These are phyloP conservation scores for Picocystis sp. DNA, from an alignment of 163 green algal genomes.

Conservation along the genomic window DNA sequence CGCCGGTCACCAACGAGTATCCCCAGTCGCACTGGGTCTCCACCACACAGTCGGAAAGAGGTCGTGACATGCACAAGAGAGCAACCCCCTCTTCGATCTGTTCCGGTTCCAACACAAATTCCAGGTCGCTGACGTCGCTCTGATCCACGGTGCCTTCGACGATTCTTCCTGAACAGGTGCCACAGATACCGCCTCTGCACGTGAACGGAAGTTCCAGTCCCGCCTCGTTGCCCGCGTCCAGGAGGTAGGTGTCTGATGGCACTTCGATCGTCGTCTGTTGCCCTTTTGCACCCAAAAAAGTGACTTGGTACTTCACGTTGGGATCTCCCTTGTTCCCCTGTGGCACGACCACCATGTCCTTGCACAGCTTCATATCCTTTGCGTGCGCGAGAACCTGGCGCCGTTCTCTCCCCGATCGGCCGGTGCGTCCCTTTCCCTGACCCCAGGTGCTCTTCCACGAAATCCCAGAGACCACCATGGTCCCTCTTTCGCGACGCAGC, in stretches of 20 bases:
- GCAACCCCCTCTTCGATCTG: conserved; percentile 44
- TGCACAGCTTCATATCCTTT: no score
- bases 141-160: conserved; percentile 34
- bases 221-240: conserved; percentile 36
- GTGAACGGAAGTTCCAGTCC: conserved; percentile 57
- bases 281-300: conserved; percentile 32
- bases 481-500: no score
- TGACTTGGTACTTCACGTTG: conserved; percentile 15
- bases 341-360: no score
- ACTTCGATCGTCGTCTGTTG: conserved; percentile 26
- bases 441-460: no score
- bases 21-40: conserved; percentile 67
- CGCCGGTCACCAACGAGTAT: conserved; percentile 36
- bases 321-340: neutral
- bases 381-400: no score
- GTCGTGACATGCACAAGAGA: conserved; percentile 52
- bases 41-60: conserved; percentile 32
- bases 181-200: conserved; percentile 46
- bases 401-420: no score
- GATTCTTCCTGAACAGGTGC: conserved; percentile 45
- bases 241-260: conserved; percentile 50
- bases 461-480: no score
- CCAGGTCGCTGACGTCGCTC: conserved; percentile 50
- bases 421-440: no score
- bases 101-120: conserved; percentile 41